Evolutionary conservation across 2,329 filamentous ascomycete genomes (phyloP).

Genomic region (Colletotrichum scovillei): DNA sequence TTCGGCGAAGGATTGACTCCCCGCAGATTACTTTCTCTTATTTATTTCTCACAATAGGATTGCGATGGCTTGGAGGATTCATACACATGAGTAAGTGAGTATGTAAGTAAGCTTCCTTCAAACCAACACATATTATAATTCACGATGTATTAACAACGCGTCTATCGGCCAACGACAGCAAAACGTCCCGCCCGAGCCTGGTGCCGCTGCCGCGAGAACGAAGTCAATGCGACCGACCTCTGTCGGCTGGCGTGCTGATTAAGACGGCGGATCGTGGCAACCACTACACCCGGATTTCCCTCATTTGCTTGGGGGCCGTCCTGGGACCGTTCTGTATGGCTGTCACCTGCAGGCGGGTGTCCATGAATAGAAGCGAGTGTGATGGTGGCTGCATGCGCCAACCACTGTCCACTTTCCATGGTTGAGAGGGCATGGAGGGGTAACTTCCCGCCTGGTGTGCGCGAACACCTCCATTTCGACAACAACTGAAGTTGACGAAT

Average conservation of each 20-base stretch:
- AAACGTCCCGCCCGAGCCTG: background rate
- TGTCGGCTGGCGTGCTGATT: background rate
- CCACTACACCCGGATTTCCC: background rate
- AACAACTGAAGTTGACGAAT: background rate
- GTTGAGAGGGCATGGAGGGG: background rate
- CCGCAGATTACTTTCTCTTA: too few species aligned
- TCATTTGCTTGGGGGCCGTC: background rate
- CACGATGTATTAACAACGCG: background rate
- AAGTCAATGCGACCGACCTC: background rate
- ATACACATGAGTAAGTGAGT: too few species aligned
- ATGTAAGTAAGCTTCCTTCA: too few species aligned
- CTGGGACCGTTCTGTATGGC: background rate
- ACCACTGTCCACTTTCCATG: background rate
- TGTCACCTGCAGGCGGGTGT: slow-evolving; percentile 20
- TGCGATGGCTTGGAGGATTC: too few species aligned
- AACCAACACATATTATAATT: too few species aligned
- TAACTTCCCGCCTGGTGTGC: background rate
- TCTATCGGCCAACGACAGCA: slow-evolving; percentile 13
- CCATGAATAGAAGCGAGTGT: slow-evolving; percentile 29
- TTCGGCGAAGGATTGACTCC: too few species aligned
- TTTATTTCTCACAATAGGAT: too few species aligned
- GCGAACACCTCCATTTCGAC: background rate
- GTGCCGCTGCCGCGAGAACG: background rate
- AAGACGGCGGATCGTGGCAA: background rate
- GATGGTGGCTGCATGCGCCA: slow-evolving; percentile 35